Evolutionary conservation across 192 early-diverging fungal genomes (phyloP), one percentile per base, ranked within the genome.

Genomic region (Backusella sp.): DNA sequence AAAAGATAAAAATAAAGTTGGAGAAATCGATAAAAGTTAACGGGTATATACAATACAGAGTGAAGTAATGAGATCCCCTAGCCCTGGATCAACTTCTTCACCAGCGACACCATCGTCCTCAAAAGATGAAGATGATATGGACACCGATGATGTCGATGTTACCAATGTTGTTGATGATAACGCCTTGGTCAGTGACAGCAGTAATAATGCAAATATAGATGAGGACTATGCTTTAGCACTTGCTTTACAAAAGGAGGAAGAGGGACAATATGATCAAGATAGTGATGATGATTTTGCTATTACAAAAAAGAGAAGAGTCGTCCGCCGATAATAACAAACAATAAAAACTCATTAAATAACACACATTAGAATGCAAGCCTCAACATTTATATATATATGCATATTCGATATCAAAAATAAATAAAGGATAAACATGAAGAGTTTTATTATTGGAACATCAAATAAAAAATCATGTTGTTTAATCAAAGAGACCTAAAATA

Each of bases 171-270:
- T 11, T 4, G 26, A 14, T 26, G 26, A 28, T 26, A 62, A 8
- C 23, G 4, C 23, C 9, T 28, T 26, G 56, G 12, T 6, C 46
- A 19, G 39, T 28, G 12, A 65, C 21, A 68, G 15, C 14, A 17
- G 44, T 14, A 68, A 34, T 1, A 8, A 32, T 8, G 53, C 53
- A 34, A 44, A 71, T 66, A 37, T 59, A 6, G 77, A 80, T 7
- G 74, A 75, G 2, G 78, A 80, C 53, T 68, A 76, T 11, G 74
- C 74, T 34, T 67, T 80, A 46, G 78, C 78, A 0, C 36, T 80
- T 46, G 66, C 59, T 5, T 74, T 80, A n/a, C 74, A 75, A 62
- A 66, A 80, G 11, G 78, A 79, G 46, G 78, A 80, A 42, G 78
- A 79, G 39, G 59, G 12, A 37, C 21, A 21, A n/a, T 23, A 37